A percentile compares a stretch with the other conserved stretches of the same genome.
These are phyloP conservation scores for Rauvolfia tetraphylla DNA, from an alignment of 257 asterid species.

Conservation along the genomic window DNA sequence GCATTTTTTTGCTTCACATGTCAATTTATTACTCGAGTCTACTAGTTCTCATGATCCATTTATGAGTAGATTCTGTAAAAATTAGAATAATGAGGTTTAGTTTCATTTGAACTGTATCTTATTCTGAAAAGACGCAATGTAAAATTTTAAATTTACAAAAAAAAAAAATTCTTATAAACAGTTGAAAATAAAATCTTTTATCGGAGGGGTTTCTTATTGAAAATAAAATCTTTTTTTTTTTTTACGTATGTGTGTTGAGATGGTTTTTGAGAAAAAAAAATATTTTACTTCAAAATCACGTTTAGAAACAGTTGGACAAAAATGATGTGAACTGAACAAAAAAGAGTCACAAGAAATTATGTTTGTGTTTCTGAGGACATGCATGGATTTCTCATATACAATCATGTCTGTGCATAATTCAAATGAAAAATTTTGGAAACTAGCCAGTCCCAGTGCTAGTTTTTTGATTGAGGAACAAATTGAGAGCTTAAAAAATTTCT, in stretches of 20 bases:
- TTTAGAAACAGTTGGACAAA: neutral
- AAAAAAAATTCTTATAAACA: too few relatives aligned
- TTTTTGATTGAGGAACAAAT: neutral
- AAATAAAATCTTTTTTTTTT: neutral
- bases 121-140: too few relatives aligned
- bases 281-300: neutral
- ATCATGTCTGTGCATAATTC: neutral
- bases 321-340: neutral
- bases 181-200: too few relatives aligned
- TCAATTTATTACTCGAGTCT: neutral
- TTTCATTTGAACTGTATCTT: too few relatives aligned
- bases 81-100: neutral
- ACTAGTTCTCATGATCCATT: neutral
- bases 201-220: too few relatives aligned
- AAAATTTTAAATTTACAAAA: too few relatives aligned
- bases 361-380: conserved; percentile 8
- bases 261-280: neutral
- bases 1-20: neutral
- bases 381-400: neutral
- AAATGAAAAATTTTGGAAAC: neutral
- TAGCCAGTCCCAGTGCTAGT: neutral
- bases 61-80: neutral
- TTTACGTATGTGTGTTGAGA: too few relatives aligned
- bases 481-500: neutral
- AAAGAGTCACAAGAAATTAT: conserved; percentile 5